Base-by-base conservation (phyloP, 2,329 filamentous ascomycete species). In the Arthrobotrys iridis region DNA sequence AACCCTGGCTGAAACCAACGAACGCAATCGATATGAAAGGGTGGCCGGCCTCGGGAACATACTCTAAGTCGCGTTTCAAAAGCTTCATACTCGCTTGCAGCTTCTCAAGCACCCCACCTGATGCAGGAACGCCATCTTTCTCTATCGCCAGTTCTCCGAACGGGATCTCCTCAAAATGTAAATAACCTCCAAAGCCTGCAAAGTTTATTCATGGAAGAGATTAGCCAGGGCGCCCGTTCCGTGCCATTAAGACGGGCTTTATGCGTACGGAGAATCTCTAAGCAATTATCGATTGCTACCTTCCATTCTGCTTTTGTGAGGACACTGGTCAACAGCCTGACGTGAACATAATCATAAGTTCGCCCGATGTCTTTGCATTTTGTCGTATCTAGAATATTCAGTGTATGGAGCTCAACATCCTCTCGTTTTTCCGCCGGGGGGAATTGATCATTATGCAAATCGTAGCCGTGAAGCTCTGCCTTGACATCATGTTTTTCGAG, bases 141-240 rank as follows among this genome's bases (percentile, higher is more conserved):
- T 67, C 70, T 1, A 75, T 67, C 15, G 62, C 45, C 10, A 63
- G 22, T 45, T 75, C 70, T 33, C 57, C 55, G 24, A 75, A 62
- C 15, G 70, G 62, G 13, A 68, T 63, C 24, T 68, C 71, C 15
- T 63, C 71, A 30, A 68, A 68, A 50, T 75, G 71, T 11, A 75
- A n/a, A 20, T 48, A 63, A 5, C 71, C 71, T 20, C 57, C 63
- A 13, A 58, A 46, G 30, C 45, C 71, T 68, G 43, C 18, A 18
- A 46, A 40, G 22, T 64, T 62, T 24, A 59, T 11, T 4, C 35
- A 22, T 11, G 7, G 10, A 41, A 59, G 22, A 41, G 22, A 45
- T 41, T 59, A 59, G 22, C 37, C 3, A 41, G 40, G 40, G 18
- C 13, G 28, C 30, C 18, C 26, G 40, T 30, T 59, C 24, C 22